Evolutionary conservation across 2,329 filamentous ascomycete genomes (phyloP), one percentile per base, ranked within the genome.

Genomic region (Dothideomycetes sp.): DNA sequence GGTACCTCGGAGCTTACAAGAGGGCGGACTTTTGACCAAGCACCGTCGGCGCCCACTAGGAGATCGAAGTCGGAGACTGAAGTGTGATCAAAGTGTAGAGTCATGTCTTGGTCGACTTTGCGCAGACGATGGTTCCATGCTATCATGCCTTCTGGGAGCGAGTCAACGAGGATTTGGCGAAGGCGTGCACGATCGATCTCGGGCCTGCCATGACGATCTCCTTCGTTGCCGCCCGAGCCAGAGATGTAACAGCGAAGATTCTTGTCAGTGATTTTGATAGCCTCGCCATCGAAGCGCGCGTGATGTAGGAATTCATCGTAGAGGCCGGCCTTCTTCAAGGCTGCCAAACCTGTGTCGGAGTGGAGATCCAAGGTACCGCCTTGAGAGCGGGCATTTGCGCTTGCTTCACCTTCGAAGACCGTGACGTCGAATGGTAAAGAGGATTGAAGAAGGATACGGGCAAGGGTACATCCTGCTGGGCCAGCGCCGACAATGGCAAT

Each of bases 41-140:
- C 62, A 8, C 64, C 65, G 36, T 68, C 65, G 8, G 62, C 62
- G 7, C 65, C 65, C 17, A 69, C 58, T 18, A 67, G 50, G 9
- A 68, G 49, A 45, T 67, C 59, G 44, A 60, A 64, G 18, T 32
- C 36, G 29, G 51, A 44, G 10, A 30, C 1, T 4, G 35, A 30
- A 5, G 19, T 19, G 39, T 56, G 44, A 2, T 52, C 52, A 47
- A 63, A 61, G 35, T 52, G 37, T 37, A 59, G 42, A 3, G 36
- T 45, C 5, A 40, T 42, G 15, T 50, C 30, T 3, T 40, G 39
- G n/a, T 49, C 42, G 36, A 58, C 43, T 2, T 16, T 34, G 16
- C 31, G 44, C n/a, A 60, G 44, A 22, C 53, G 51, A 41, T 57
- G 52, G 31, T 46, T 51, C 61, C 60, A 63, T 17, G 49, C 45